These are phyloP conservation scores for Chlamydomonas schloesseri DNA, from an alignment of 139 green algal species.

Conservation along the genomic window DNA sequence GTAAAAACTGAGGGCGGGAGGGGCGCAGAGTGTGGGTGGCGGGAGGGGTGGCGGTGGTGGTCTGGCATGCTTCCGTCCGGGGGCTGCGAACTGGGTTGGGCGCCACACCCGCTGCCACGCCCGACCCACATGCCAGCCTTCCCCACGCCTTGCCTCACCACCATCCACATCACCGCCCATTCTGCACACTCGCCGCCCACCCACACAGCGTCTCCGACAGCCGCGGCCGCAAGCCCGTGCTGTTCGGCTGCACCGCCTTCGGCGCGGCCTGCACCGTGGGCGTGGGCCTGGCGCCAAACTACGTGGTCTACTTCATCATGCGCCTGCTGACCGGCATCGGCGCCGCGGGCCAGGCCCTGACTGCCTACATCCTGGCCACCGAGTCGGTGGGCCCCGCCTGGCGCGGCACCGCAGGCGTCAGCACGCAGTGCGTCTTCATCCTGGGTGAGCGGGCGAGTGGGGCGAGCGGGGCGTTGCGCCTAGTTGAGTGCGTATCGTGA, in stretches of 20 bases:
- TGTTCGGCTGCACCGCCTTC: conserved; percentile 50
- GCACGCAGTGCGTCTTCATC: conserved; percentile 43
- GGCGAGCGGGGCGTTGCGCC: background rate
- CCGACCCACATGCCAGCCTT: too few relatives aligned
- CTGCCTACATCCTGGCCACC: conserved; percentile 63
- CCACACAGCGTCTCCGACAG: conserved; percentile 5
- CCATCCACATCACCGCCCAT: too few relatives aligned
- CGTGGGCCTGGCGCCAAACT: conserved; percentile 44
- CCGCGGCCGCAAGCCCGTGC: conserved; percentile 42
- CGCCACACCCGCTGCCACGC: too few relatives aligned
- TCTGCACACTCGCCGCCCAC: too few relatives aligned
- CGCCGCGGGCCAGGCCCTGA: conserved; percentile 61
- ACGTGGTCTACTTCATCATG: conserved; percentile 64
- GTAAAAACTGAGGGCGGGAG: too few relatives aligned
- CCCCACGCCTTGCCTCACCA: too few relatives aligned
- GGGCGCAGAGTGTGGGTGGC: too few relatives aligned
- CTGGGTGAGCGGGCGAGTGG: conserved; percentile 5
- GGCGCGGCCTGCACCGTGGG: conserved; percentile 33
- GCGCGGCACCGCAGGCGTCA: conserved; percentile 52
- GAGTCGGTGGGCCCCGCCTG: conserved; percentile 70
- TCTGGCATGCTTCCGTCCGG: too few relatives aligned
- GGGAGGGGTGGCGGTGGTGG: too few relatives aligned
- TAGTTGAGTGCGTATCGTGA: too few relatives aligned
- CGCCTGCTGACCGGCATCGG: conserved; percentile 62
- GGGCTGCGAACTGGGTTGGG: too few relatives aligned